Conservation (phyloP, 2,329 filamentous ascomycete species). For the Microsporum ferrugineum region DNA sequence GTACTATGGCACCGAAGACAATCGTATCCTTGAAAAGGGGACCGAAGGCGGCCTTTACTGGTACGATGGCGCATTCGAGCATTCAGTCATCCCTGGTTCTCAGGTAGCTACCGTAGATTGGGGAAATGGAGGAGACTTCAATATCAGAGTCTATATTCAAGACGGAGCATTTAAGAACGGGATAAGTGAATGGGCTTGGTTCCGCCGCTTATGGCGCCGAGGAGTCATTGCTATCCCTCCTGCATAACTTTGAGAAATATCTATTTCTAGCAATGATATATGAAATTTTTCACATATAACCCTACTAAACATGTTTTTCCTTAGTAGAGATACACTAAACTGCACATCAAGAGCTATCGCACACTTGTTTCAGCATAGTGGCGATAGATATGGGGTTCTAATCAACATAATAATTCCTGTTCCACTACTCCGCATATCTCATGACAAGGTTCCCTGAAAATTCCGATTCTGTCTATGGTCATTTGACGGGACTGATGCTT, state of each 20-base stretch:
- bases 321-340: no score
- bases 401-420: no score
- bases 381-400: no score
- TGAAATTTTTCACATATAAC: no score
- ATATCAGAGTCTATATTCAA: slow-evolving; percentile 2
- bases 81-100: background rate
- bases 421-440: no score
- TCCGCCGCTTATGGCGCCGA: background rate
- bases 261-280: background rate
- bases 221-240: background rate
- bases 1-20: background rate
- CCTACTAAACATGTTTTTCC: no score
- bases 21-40: background rate
- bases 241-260: background rate
- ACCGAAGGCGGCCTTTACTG: background rate
- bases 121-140: background rate
- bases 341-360: no score
- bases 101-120: background rate
- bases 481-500: no score
- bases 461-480: no score
- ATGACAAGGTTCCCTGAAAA: no score
- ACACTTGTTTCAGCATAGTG: no score
- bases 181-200: background rate
- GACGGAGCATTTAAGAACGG: background rate
- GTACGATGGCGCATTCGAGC: slow-evolving; percentile 1